A percentile compares a stretch with the other conserved stretches of the same genome.
Conservation (phyloP, 805 yeast species). For the Blastobotrys peoriensis region DNA sequence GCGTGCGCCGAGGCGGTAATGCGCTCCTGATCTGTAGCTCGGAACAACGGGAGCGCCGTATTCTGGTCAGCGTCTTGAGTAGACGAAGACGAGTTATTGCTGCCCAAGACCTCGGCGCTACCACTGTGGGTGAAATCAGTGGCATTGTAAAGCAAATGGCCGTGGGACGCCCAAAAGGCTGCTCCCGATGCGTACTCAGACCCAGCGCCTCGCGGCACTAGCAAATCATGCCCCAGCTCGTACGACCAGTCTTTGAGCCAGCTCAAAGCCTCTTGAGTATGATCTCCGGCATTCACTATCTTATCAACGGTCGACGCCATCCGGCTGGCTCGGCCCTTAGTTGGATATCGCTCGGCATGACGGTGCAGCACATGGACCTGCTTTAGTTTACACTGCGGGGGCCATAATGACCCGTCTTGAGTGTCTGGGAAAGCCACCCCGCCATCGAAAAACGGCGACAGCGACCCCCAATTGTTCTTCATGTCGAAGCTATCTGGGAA, state of each 20-base stretch:
- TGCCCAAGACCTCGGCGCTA: not conserved
- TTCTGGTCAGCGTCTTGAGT: too few species aligned
- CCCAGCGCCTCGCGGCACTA: constrained; percentile 34
- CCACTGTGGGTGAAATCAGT: constrained; percentile 15
- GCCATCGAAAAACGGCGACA: constrained; percentile 35
- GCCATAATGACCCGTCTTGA: constrained; percentile 3
- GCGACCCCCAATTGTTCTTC: constrained; percentile 37
- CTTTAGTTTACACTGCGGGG: constrained; percentile 40
- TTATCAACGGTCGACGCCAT: constrained; percentile 34
- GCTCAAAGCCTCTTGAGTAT: constrained; percentile 19
- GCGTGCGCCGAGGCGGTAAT: constrained; percentile 36
- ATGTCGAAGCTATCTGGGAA: constrained; percentile 33
- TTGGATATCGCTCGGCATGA: constrained; percentile 76
- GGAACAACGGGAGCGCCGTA: constrained; percentile 28
- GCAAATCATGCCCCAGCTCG: constrained; percentile 28
- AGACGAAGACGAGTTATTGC: not conserved
- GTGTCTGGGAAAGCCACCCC: constrained; percentile 26
- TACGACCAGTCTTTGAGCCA: constrained; percentile 34
- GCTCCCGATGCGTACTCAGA: constrained; percentile 35
- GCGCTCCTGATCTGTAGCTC: constrained; percentile 36
- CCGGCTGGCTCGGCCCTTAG: constrained; percentile 36
- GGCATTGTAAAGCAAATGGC: constrained; percentile 31
- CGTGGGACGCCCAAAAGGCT: constrained; percentile 37
- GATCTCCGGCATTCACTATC: constrained; percentile 24
- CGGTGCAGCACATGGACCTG: constrained; percentile 69